Conservation (phyloP, 139 green algal genomes). For the Raphidocelis subcapitata region DNA sequence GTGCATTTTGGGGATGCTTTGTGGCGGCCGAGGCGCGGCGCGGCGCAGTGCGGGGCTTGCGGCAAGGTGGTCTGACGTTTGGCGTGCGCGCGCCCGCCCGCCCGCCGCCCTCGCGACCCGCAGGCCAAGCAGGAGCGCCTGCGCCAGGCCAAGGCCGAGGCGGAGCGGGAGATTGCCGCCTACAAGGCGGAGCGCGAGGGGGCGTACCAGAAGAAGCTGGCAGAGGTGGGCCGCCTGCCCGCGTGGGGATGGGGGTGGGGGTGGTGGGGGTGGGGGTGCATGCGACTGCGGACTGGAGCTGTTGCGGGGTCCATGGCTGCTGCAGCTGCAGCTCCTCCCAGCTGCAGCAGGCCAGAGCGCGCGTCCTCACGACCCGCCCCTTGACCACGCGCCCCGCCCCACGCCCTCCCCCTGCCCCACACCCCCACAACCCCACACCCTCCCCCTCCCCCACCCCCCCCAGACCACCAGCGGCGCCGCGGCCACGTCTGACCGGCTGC, state of each 20-base stretch:
- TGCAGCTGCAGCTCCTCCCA: not conserved
- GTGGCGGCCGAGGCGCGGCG: not conserved
- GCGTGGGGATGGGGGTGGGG: not conserved
- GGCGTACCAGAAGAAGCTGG: slow-evolving; percentile 71
- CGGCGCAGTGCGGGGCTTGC: not conserved
- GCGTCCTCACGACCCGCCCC: not conserved
- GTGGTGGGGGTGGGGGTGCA: not conserved
- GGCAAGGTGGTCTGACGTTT: not conserved
- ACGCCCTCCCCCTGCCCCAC: not conserved
- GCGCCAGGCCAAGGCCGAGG: slow-evolving; percentile 82
- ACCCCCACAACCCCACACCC: slow-evolving; percentile 2
- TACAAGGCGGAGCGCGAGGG: slow-evolving; percentile 78
- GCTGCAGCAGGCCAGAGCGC: not conserved
- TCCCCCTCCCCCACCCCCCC: not conserved
- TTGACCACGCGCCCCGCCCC: not conserved
- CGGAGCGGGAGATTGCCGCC: slow-evolving; percentile 74
- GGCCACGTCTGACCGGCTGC: slow-evolving; percentile 44
- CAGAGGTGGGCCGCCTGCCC: slow-evolving; percentile 32
- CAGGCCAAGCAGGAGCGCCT: slow-evolving; percentile 78
- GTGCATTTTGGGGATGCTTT: not conserved
- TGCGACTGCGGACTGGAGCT: too few relatives aligned
- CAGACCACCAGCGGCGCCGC: slow-evolving; percentile 46
- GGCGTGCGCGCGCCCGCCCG: not conserved
- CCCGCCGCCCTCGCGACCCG: not conserved
- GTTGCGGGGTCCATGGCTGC: not conserved